phyloP scores from a whole-genome alignment of 116 monocot species.

The Thalassia testudinum region DNA sequence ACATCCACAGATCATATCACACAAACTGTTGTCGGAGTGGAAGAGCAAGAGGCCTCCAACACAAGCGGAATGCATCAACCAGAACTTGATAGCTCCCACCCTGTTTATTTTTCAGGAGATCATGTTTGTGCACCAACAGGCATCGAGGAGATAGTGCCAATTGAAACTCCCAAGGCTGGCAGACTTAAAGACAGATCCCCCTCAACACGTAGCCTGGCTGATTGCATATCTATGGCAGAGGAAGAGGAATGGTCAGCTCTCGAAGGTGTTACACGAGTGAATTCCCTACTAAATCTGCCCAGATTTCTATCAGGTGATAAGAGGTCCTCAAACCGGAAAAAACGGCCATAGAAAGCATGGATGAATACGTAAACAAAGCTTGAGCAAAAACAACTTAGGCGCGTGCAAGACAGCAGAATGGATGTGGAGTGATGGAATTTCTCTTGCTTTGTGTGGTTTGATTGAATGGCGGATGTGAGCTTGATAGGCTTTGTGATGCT shows the following conservation, averaged over 20 bases:
- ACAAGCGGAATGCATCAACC: constrained; percentile 1
- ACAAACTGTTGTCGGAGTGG: not conserved
- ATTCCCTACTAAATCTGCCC: constrained; percentile 60
- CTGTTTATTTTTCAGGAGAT: not conserved
- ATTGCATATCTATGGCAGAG: constrained; percentile 39
- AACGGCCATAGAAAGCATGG: constrained; percentile 11
- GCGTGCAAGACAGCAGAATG: too few species aligned
- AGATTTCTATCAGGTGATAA: constrained; percentile 41
- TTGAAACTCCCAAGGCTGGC: constrained; percentile 7
- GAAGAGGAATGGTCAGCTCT: constrained; percentile 86
- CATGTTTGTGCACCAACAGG: not conserved
- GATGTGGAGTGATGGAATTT: too few species aligned
- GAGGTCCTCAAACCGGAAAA: constrained; percentile 21
- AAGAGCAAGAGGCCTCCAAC: not conserved
- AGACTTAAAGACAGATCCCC: constrained; percentile 16
- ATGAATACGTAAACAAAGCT: too few species aligned
- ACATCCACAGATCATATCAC: constrained; percentile 1
- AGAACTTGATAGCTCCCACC: not conserved
- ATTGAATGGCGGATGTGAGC: too few species aligned
- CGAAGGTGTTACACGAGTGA: constrained; percentile 70
- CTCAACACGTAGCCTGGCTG: constrained; percentile 56
- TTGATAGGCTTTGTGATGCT: too few species aligned
- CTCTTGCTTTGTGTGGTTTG: too few species aligned
- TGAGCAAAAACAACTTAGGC: too few species aligned
- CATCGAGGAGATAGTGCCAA: constrained; percentile 22